Evolutionary conservation across 2,329 filamentous ascomycete species (phyloP).

Genomic region (Pyricularia pennisetigena): DNA sequence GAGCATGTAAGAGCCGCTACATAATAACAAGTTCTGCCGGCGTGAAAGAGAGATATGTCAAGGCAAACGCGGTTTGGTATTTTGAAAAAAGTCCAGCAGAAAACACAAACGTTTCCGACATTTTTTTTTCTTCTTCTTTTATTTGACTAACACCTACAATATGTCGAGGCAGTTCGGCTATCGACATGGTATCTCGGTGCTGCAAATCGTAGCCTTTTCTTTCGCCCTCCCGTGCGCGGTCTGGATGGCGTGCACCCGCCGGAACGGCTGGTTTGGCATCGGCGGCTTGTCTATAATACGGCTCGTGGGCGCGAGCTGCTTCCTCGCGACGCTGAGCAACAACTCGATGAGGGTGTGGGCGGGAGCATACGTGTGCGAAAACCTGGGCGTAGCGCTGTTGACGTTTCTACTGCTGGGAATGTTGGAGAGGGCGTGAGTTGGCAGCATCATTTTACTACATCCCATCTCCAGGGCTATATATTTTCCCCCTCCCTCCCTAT

Average conservation of each 20-base stretch:
- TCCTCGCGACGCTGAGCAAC: conserved; percentile 14
- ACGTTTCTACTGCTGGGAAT: conserved; percentile 17
- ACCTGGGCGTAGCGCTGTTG: conserved; percentile 19
- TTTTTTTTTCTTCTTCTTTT: too few relatives aligned
- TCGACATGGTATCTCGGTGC: conserved; percentile 18
- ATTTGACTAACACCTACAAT: too few relatives aligned
- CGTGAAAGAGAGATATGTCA: too few relatives aligned
- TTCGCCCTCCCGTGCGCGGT: conserved; percentile 14
- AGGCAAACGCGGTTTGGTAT: neutral
- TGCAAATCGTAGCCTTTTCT: conserved; percentile 19
- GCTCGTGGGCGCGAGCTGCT: conserved; percentile 16
- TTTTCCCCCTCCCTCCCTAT: neutral
- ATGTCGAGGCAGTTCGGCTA: conserved; percentile 9
- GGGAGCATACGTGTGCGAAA: conserved; percentile 16
- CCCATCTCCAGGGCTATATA: neutral
- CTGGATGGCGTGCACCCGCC: conserved; percentile 17
- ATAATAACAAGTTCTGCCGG: neutral
- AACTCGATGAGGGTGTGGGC: conserved; percentile 11
- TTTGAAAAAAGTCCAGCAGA: neutral
- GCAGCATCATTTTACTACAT: neutral
- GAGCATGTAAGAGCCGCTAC: neutral
- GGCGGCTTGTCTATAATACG: conserved; percentile 19
- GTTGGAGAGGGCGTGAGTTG: conserved; percentile 18
- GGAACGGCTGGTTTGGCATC: conserved; percentile 18
- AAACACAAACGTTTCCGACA: neutral